These are phyloP conservation scores for Tetrapyrgos nigripes DNA, from an alignment of 1,284 basidiomycete species.

Conservation along the genomic window DNA sequence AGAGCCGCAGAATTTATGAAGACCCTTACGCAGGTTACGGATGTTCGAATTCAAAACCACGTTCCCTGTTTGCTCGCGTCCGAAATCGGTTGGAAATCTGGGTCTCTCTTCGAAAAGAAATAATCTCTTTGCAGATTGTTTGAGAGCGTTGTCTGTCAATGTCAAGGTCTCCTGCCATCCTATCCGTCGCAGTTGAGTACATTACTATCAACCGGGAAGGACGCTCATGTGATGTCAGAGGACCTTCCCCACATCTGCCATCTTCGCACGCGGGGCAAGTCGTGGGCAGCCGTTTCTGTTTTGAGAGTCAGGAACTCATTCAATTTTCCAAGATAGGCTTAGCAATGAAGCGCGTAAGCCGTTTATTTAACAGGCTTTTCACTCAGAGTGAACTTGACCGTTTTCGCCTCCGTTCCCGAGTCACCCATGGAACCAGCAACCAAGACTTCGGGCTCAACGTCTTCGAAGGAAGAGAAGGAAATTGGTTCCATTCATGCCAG, in stretches of 20 bases:
- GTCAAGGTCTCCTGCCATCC: too few relatives aligned
- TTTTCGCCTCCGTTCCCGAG: background rate
- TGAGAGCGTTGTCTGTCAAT: too few relatives aligned
- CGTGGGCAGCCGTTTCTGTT: background rate
- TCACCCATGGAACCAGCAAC: background rate
- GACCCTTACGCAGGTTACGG: too few relatives aligned
- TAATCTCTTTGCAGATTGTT: too few relatives aligned
- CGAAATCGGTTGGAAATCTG: too few relatives aligned
- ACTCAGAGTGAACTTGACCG: background rate
- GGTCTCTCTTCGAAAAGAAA: too few relatives aligned
- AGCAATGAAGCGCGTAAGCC: background rate
- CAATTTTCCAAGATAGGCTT: background rate
- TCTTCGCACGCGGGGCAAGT: background rate
- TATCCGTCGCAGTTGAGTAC: too few relatives aligned
- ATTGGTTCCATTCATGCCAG: constrained; percentile 4
- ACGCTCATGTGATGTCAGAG: too few relatives aligned
- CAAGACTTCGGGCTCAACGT: background rate
- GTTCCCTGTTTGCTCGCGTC: too few relatives aligned
- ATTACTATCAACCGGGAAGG: too few relatives aligned
- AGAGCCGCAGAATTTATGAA: too few relatives aligned
- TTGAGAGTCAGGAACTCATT: background rate
- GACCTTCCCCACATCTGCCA: background rate
- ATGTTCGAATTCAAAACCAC: too few relatives aligned
- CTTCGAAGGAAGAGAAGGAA: constrained; percentile 10
- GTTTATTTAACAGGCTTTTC: background rate